Percentiles rank a stretch among this genome's conserved stretches.
Evolutionary conservation across 495 filamentous ascomycete species (phyloP).

Genomic region (Annulohypoxylon bovei): DNA sequence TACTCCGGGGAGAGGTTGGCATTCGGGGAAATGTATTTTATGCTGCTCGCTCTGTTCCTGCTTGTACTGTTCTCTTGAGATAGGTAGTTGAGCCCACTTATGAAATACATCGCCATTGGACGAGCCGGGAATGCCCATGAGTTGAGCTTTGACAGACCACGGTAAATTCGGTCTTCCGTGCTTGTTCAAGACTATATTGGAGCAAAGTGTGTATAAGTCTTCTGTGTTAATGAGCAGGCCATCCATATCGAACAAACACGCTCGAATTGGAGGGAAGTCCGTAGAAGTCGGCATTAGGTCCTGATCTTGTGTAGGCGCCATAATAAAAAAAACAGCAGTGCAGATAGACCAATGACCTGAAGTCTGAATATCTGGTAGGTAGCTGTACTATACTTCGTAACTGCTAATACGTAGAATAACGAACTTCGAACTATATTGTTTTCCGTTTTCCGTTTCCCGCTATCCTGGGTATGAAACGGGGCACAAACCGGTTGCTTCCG

Average conservation of each 20-base stretch:
- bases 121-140: conserved; percentile 78
- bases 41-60: conserved; percentile 66
- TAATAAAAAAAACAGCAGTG: not conserved
- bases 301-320: not conserved
- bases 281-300: not conserved
- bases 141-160: conserved; percentile 83
- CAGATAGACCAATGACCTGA: not conserved
- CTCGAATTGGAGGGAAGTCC: conserved; percentile 70
- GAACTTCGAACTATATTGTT: too few relatives aligned
- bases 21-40: conserved; percentile 69
- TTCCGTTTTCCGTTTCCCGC: not conserved
- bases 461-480: not conserved
- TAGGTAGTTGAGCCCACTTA: conserved; percentile 83
- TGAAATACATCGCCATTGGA: conserved; percentile 53
- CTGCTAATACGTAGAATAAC: not conserved
- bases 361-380: not conserved
- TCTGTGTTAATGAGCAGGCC: conserved; percentile 86
- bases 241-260: conserved; percentile 94
- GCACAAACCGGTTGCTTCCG: conserved; percentile 4
- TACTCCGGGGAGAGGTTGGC: conserved; percentile 77
- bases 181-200: conserved; percentile 73
- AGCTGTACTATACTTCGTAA: not conserved
- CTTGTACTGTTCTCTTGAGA: conserved; percentile 68
- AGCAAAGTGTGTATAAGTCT: conserved; percentile 79
- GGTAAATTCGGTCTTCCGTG: conserved; percentile 73